phyloP scores from a whole-genome alignment of 495 filamentous ascomycete genomes.

The Sordaria brevicollis region DNA sequence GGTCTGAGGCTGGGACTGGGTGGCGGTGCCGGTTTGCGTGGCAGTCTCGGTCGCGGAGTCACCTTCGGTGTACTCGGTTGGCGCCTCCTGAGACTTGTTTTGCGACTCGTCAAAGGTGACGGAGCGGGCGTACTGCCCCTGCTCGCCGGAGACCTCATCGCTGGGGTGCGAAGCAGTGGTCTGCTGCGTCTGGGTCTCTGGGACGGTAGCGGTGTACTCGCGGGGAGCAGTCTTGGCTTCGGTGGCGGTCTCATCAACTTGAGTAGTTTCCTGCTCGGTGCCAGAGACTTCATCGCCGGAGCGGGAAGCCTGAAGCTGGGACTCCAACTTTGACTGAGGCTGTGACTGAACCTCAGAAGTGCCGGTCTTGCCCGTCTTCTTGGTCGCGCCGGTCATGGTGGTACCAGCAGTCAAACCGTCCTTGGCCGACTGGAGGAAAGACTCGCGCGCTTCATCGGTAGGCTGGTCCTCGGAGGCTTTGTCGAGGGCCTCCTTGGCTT shows the following conservation, averaged over 20 bases:
- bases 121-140: not conserved
- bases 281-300: not conserved
- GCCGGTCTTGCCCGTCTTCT: not conserved
- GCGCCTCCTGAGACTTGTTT: not conserved
- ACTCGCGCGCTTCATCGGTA: slow-evolving; percentile 12
- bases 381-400: not conserved
- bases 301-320: not conserved
- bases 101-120: not conserved
- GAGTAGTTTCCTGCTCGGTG: not conserved
- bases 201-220: not conserved
- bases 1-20: not conserved
- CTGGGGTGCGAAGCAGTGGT: not conserved
- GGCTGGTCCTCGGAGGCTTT: slow-evolving; percentile 17
- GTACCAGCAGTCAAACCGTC: not conserved
- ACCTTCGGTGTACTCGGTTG: not conserved
- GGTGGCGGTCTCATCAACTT: not conserved
- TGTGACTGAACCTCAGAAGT: not conserved
- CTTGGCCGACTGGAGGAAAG: slow-evolving; percentile 14
- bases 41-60: not conserved
- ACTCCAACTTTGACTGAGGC: not conserved
- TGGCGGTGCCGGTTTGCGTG: not conserved
- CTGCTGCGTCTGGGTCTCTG: not conserved
- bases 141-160: not conserved
- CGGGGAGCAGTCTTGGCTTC: not conserved
- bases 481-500: slow-evolving; percentile 20